These are phyloP conservation scores for Sparassis latifolia DNA, from an alignment of 1,284 basidiomycete genomes.

Conservation along the genomic window DNA sequence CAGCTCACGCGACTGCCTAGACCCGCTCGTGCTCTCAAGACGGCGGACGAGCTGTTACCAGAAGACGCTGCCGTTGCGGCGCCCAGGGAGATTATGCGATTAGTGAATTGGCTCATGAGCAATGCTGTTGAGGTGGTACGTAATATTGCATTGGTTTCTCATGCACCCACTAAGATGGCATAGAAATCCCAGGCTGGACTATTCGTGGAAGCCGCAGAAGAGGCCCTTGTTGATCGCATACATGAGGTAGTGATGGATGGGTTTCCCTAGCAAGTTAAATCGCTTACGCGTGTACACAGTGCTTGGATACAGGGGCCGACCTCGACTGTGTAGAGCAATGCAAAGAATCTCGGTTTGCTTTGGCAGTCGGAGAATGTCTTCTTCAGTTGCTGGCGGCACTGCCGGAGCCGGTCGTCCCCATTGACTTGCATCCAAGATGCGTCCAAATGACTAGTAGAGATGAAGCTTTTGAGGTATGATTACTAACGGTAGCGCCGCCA, in stretches of 20 bases:
- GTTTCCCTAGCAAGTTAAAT: background rate
- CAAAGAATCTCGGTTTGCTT: constrained; percentile 27
- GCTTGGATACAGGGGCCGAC: constrained; percentile 50
- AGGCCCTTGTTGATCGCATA: constrained; percentile 38
- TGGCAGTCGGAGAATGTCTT: constrained; percentile 53
- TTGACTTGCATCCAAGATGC: constrained; percentile 46
- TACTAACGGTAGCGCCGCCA: constrained; percentile 2
- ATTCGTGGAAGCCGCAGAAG: constrained; percentile 44
- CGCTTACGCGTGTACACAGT: constrained; percentile 24
- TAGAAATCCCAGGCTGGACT: constrained; percentile 37
- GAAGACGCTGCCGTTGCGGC: constrained; percentile 50
- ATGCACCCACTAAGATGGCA: background rate
- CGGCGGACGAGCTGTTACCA: constrained; percentile 38
- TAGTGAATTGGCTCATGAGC: constrained; percentile 71
- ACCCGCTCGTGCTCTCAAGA: constrained; percentile 44
- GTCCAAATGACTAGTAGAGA: constrained; percentile 46
- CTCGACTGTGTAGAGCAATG: constrained; percentile 13
- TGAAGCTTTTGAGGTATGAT: constrained; percentile 60
- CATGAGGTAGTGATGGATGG: constrained; percentile 43
- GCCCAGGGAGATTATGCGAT: constrained; percentile 61
- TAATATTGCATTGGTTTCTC: constrained; percentile 10
- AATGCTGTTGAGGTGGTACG: constrained; percentile 41
- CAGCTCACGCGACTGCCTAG: constrained; percentile 51
- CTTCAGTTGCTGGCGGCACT: constrained; percentile 53
- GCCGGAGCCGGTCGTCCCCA: constrained; percentile 55